phyloP scores from a whole-genome alignment of 2,329 filamentous ascomycete species.

The Talaromyces atroroseus region DNA sequence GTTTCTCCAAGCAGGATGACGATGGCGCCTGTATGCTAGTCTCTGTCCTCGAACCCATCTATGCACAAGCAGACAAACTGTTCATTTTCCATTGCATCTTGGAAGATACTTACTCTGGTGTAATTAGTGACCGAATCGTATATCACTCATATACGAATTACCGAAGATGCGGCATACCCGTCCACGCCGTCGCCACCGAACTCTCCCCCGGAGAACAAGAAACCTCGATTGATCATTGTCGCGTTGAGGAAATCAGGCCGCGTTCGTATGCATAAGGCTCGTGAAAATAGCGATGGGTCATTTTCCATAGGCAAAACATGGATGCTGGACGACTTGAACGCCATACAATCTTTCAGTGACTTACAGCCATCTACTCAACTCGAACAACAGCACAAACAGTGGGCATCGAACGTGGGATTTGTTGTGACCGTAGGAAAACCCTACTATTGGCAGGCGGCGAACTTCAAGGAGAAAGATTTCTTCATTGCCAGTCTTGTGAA shows the following conservation, averaged over 20 bases:
- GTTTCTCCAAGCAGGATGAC: slow-evolving; percentile 82
- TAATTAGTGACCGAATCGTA: slow-evolving; percentile 76
- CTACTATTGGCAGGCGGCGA: slow-evolving; percentile 95
- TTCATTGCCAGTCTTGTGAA: slow-evolving; percentile 95
- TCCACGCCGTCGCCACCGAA: slow-evolving; percentile 78
- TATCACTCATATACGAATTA: slow-evolving; percentile 92
- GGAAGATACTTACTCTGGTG: slow-evolving; percentile 8
- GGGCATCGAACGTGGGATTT: slow-evolving; percentile 81
- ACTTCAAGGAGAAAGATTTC: slow-evolving; percentile 95
- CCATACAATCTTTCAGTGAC: slow-evolving; percentile 75
- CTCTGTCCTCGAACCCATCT: not conserved
- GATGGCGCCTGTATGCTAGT: slow-evolving; percentile 71
- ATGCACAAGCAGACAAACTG: not conserved
- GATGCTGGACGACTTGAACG: slow-evolving; percentile 83
- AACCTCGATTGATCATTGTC: slow-evolving; percentile 85
- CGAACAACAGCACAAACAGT: slow-evolving; percentile 60
- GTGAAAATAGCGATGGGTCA: slow-evolving; percentile 87
- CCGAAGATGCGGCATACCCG: slow-evolving; percentile 77
- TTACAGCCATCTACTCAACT: slow-evolving; percentile 52
- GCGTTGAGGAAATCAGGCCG: slow-evolving; percentile 87
- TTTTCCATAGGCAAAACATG: slow-evolving; percentile 99
- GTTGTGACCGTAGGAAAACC: slow-evolving; percentile 84
- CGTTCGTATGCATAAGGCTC: slow-evolving; percentile 92
- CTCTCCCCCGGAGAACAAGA: slow-evolving; percentile 68
- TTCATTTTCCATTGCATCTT: not conserved